Conservation (phyloP, 192 early-diverging fungal genomes). For the Coemansia sp. region DNA sequence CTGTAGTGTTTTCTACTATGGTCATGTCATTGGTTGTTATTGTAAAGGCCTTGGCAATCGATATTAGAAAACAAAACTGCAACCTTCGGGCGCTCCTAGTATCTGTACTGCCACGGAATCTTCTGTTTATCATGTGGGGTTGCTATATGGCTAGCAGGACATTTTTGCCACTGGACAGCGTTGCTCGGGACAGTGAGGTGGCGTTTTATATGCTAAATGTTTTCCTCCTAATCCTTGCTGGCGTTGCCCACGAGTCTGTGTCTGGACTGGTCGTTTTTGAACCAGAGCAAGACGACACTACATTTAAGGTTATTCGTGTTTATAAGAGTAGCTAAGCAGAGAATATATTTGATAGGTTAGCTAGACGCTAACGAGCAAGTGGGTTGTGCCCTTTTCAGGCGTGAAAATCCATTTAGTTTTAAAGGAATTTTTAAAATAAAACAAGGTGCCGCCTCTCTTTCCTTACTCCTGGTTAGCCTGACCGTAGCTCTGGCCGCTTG, state of each 20-base stretch:
- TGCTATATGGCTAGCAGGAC: slow-evolving; percentile 10
- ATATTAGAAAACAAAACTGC: background rate
- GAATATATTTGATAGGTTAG: too few relatives aligned
- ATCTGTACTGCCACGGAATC: background rate
- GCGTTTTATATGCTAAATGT: slow-evolving; percentile 18
- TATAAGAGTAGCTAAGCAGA: background rate
- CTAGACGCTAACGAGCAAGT: too few relatives aligned
- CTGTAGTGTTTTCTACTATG: background rate
- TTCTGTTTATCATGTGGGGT: slow-evolving; percentile 15
- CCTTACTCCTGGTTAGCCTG: too few relatives aligned
- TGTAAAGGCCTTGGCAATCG: background rate
- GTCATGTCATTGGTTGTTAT: background rate
- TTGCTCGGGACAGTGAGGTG: slow-evolving; percentile 2
- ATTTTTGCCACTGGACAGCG: background rate
- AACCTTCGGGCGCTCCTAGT: background rate
- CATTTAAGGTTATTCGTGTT: background rate
- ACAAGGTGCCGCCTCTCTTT: too few relatives aligned
- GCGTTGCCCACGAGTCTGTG: background rate
- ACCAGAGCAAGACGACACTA: background rate
- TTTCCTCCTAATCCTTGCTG: slow-evolving; percentile 5
- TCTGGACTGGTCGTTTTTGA: background rate
- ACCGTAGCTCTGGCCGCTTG: too few relatives aligned
- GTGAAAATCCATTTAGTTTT: too few relatives aligned
- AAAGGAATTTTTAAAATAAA: too few relatives aligned
- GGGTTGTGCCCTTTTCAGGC: too few relatives aligned